Percentiles rank a stretch among this genome's conserved stretches.
phyloP scores from a whole-genome alignment of 2,329 filamentous ascomycete species.

The Penicillium paneum region DNA sequence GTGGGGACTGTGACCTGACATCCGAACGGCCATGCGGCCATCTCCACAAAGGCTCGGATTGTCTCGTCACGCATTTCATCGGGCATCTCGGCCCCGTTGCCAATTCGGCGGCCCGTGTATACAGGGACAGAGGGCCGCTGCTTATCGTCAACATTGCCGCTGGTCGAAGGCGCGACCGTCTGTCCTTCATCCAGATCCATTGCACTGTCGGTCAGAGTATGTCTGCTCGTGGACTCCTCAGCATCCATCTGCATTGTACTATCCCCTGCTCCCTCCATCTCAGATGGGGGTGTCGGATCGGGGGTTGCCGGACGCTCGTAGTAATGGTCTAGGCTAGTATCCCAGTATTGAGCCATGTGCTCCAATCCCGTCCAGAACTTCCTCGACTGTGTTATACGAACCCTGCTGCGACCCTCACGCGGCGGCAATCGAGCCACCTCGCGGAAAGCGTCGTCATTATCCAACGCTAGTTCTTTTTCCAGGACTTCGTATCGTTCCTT shows the following conservation, averaged over 20 bases:
- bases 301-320: conserved; percentile 39
- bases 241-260: conserved; percentile 22
- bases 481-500: conserved; percentile 50
- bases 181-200: conserved; percentile 28
- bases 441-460: conserved; percentile 58
- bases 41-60: conserved; percentile 56
- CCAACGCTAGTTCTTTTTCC: conserved; percentile 51
- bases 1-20: conserved; percentile 51
- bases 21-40: conserved; percentile 57
- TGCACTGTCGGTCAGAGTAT: conserved; percentile 17
- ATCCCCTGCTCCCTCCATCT: conserved; percentile 17
- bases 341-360: conserved; percentile 61
- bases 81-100: conserved; percentile 57
- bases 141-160: background rate
- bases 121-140: conserved; percentile 21
- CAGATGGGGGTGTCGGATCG: conserved; percentile 17
- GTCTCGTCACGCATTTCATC: conserved; percentile 56
- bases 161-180: background rate
- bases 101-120: conserved; percentile 60
- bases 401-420: conserved; percentile 44
- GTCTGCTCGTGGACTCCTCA: conserved; percentile 10
- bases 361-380: conserved; percentile 61
- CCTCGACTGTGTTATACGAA: conserved; percentile 55
- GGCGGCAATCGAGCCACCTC: conserved; percentile 50
- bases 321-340: conserved; percentile 57